Conservation (phyloP, 2,329 filamentous ascomycete species). For the Alternaria burnsii region DNA sequence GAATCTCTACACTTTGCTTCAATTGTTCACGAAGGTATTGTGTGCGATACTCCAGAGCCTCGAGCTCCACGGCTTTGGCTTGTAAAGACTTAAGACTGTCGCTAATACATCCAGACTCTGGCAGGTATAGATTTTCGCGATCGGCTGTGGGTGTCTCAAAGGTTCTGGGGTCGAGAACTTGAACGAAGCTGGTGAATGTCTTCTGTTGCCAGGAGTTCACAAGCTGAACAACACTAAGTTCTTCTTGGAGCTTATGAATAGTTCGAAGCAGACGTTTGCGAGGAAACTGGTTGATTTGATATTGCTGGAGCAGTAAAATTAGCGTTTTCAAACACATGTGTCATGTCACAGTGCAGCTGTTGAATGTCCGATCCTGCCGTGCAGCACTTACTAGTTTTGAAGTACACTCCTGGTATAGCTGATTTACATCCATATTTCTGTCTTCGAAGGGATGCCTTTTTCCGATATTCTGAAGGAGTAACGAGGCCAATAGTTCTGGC, state of each 20-base stretch:
- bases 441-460: not conserved
- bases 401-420: conserved; percentile 7
- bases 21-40: conserved; percentile 24
- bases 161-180: conserved; percentile 3
- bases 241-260: conserved; percentile 21
- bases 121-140: not conserved
- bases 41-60: conserved; percentile 13
- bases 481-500: conserved; percentile 5
- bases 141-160: not conserved
- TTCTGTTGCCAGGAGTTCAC: conserved; percentile 23
- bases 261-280: conserved; percentile 19
- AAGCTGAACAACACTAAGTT: conserved; percentile 11
- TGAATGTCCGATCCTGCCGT: too few species aligned
- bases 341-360: too few species aligned
- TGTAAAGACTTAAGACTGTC: conserved; percentile 1
- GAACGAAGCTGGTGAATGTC: conserved; percentile 4
- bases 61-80: conserved; percentile 16
- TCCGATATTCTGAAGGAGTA: conserved; percentile 7
- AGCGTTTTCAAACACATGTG: not conserved
- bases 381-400: conserved; percentile 11
- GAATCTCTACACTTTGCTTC: conserved; percentile 20
- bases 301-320: conserved; percentile 11
- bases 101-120: conserved; percentile 10
- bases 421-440: conserved; percentile 9
- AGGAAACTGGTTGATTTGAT: conserved; percentile 20